Evolutionary conservation across 2,329 filamentous ascomycete species (phyloP), one percentile per base, ranked within the genome.

Genomic region (Sclerotinia borealis): DNA sequence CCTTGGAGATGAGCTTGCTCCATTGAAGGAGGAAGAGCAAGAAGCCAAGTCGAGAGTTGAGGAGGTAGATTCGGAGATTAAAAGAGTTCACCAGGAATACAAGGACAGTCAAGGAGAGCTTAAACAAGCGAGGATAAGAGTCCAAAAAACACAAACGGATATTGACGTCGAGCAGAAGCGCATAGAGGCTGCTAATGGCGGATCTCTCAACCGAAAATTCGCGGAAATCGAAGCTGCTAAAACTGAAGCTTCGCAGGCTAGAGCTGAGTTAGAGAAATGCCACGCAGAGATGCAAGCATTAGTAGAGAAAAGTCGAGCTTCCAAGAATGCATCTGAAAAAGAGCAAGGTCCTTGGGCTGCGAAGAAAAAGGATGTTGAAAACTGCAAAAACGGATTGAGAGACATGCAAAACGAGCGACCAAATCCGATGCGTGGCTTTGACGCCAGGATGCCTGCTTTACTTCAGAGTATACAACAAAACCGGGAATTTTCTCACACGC

Each of bases 401-500:
- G 76, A 76, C 25, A 77, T 95, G 10, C 77, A 81, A 52, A 77
- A 77, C 71, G 85, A 85, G 48, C 80, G 83, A 52, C 83, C 84
- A 1, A 82, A 86, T 55, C 81, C 82, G 55, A 83, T 85, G 50
- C 83, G 82, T 63, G 88, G 83, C 0, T 97, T 89, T 70, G 84
- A 87, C 48, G 74, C 76, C 1, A 82, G 81, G 47, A 83, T 96
- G 70, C 79, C 81, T 1, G 76, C 79, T 2, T 82, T 97, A 3
- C 76, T 96, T 8, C 80, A 77, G 60, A 82, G 82, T n/a, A 90
- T 98, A 65, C 80, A 85, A 7, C 78, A 79, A n/a, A 91, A 96
- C 63, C 75, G 67, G 2, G 80, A 86, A 0, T 98, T 96, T 72
- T 78, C 80, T 29, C 78, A 83, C 49, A 87, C 83, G 66, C 95